Percentiles rank a stretch among this genome's conserved stretches.
Conservation (phyloP, 2,329 filamentous ascomycete species). For the Ophiostoma triangulosporum region DNA sequence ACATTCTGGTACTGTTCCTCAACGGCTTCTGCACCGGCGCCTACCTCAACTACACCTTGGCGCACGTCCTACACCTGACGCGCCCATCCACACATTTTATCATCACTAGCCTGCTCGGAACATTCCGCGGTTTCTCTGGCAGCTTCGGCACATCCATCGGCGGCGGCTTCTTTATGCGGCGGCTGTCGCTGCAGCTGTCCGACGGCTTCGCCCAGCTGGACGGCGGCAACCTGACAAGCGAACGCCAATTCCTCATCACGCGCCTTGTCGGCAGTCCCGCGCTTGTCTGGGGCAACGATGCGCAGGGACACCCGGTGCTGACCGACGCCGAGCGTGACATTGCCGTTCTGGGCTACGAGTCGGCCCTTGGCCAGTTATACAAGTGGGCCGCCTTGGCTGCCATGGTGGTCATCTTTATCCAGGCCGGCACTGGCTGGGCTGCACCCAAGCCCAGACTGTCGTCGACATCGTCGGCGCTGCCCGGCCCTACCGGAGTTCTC, state of each 20-base stretch:
- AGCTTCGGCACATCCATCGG: conserved; percentile 70
- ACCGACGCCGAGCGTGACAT: conserved; percentile 27
- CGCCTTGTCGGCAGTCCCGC: conserved; percentile 38
- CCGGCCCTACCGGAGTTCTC: conserved; percentile 19
- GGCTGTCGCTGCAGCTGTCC: conserved; percentile 41
- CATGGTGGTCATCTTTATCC: conserved; percentile 30
- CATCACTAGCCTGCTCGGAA: conserved; percentile 60
- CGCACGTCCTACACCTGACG: conserved; percentile 64
- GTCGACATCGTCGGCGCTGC: not conserved
- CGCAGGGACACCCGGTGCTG: conserved; percentile 17
- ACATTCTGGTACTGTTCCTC: conserved; percentile 47
- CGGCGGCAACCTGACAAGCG: conserved; percentile 23
- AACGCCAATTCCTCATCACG: conserved; percentile 27
- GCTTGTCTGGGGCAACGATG: conserved; percentile 30
- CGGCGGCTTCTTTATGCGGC: conserved; percentile 58
- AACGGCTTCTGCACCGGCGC: conserved; percentile 65
- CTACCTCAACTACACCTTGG: conserved; percentile 66
- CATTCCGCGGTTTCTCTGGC: conserved; percentile 70
- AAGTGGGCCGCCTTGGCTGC: conserved; percentile 31
- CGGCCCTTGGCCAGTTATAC: conserved; percentile 32
- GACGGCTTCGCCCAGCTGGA: conserved; percentile 40
- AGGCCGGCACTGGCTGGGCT: conserved; percentile 39
- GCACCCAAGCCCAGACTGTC: conserved; percentile 19
- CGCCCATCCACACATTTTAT: conserved; percentile 55
- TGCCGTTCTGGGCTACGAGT: conserved; percentile 34